Conservation (phyloP, 106 monocot genomes). For the Cymbidium sinense region DNA sequence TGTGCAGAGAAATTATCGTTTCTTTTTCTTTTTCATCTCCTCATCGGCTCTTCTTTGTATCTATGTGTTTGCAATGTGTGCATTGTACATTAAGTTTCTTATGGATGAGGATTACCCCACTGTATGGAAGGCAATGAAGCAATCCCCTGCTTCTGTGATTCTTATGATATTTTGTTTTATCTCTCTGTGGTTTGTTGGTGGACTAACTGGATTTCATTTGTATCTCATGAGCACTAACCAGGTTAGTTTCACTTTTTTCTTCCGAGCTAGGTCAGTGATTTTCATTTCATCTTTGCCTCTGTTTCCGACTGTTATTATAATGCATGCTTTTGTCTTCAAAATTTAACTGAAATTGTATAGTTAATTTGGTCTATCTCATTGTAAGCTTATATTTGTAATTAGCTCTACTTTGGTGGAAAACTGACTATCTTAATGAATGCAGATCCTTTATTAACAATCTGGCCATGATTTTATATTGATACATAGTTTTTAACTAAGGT, state of each 20-base stretch:
- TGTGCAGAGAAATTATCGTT: conserved; percentile 77
- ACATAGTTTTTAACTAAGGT: not conserved
- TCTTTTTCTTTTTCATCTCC: conserved; percentile 83
- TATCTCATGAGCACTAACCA: conserved; percentile 87
- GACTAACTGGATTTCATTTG: conserved; percentile 75
- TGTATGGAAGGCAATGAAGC: conserved; percentile 81
- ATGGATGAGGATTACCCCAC: conserved; percentile 73
- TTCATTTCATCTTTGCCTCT: not conserved
- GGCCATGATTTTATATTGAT: not conserved
- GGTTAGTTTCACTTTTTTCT: conserved; percentile 25
- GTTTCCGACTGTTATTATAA: not conserved
- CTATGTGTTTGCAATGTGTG: conserved; percentile 74
- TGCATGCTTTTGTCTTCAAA: not conserved
- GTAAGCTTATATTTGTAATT: not conserved
- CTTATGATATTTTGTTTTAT: conserved; percentile 74
- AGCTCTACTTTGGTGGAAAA: not conserved
- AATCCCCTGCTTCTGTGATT: conserved; percentile 64
- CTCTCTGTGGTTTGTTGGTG: conserved; percentile 86
- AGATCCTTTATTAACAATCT: not conserved
- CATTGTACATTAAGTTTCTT: conserved; percentile 72
- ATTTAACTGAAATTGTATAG: not conserved
- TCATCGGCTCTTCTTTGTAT: conserved; percentile 71
- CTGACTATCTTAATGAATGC: not conserved
- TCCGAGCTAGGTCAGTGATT: not conserved
- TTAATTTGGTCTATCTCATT: not conserved